These are phyloP conservation scores for Boletus vinaceobasis DNA, from an alignment of 768 basidiomycete genomes.

Conservation along the genomic window DNA sequence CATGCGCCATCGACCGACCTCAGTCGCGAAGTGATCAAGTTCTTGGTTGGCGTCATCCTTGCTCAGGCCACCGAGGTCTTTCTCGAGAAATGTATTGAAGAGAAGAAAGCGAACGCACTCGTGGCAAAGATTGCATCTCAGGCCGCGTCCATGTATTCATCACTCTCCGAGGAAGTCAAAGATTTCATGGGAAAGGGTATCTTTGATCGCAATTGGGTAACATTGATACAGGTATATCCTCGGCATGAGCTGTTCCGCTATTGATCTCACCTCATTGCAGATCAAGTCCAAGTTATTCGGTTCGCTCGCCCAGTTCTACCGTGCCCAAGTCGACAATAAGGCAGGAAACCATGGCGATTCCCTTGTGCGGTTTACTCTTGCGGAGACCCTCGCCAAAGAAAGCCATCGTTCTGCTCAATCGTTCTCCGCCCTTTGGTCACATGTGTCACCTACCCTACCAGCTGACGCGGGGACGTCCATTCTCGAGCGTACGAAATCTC, in stretches of 20 bases:
- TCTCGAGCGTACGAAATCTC: constrained; percentile 78
- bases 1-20: constrained; percentile 97
- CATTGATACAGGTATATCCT: constrained; percentile 66
- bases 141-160: constrained; percentile 74
- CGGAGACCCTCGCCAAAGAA: constrained; percentile 82
- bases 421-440: constrained; percentile 70
- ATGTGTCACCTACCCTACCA: constrained; percentile 78
- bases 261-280: constrained; percentile 36
- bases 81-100: constrained; percentile 89
- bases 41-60: constrained; percentile 80
- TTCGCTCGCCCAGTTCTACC: constrained; percentile 85
- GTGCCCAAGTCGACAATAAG: constrained; percentile 71
- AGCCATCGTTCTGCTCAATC: constrained; percentile 63
- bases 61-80: constrained; percentile 97
- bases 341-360: constrained; percentile 83
- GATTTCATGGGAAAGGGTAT: constrained; percentile 97
- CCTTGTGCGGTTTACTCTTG: constrained; percentile 71
- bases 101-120: constrained; percentile 80
- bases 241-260: neutral
- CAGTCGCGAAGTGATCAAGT: constrained; percentile 90
- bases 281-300: constrained; percentile 90
- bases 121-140: constrained; percentile 84
- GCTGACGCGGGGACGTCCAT: constrained; percentile 81
- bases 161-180: constrained; percentile 87
- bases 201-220: constrained; percentile 93